These are phyloP conservation scores for Solanum lycopersicoides DNA, from an alignment of 257 asterid species.

Conservation along the genomic window DNA sequence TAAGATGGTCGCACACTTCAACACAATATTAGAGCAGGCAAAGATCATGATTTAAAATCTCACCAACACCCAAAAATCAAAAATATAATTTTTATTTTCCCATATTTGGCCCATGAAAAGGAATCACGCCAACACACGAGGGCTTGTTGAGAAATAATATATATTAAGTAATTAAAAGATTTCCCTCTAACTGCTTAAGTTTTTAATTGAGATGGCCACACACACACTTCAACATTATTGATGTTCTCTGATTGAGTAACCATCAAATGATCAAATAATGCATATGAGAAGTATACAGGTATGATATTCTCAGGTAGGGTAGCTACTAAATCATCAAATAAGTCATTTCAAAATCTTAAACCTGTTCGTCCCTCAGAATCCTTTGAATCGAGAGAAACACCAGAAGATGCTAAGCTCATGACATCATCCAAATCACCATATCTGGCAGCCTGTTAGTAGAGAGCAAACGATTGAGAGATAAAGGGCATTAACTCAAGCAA, in stretches of 20 bases:
- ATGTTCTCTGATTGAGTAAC: not conserved
- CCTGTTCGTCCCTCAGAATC: conserved; percentile 86
- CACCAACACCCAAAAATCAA: not conserved
- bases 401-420: conserved; percentile 39
- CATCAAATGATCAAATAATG: not conserved
- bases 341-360: not conserved
- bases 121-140: not conserved
- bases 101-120: not conserved
- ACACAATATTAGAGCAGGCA: not conserved
- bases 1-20: not conserved
- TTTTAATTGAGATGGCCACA: not conserved
- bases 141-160: not conserved
- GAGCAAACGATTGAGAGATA: not conserved
- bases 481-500: not conserved
- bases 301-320: not conserved
- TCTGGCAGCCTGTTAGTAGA: conserved; percentile 64
- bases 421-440: conserved; percentile 66
- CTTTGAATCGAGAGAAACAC: conserved; percentile 58
- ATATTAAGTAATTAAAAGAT: not conserved
- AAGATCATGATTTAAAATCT: not conserved
- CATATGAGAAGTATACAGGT: not conserved
- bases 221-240: not conserved
- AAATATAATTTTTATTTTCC: not conserved
- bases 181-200: not conserved
- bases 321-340: not conserved